phyloP scores from a whole-genome alignment of 1,284 basidiomycete species.

The Boletus mariae region DNA sequence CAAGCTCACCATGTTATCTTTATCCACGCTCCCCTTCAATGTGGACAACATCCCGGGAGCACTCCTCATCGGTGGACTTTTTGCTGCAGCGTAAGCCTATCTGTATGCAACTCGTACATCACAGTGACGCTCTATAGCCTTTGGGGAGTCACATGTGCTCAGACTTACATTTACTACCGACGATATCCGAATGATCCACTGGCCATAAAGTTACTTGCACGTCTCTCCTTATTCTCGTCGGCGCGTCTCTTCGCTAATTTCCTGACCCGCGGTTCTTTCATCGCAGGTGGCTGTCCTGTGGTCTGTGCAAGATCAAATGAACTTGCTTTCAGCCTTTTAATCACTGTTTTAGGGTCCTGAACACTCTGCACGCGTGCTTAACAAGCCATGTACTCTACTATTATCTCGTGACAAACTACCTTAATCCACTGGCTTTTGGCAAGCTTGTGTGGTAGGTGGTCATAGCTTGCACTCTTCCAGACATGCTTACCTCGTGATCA shows the following conservation, averaged over 20 bases:
- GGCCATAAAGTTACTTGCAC: slow-evolving; percentile 39
- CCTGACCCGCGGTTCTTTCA: background rate
- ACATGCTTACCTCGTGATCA: background rate
- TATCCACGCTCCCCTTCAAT: too few relatives aligned
- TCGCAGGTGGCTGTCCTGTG: slow-evolving; percentile 19
- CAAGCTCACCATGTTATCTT: too few relatives aligned
- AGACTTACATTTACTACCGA: slow-evolving; percentile 51
- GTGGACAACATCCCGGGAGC: too few relatives aligned
- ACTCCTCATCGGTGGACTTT: too few relatives aligned
- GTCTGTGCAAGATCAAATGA: background rate
- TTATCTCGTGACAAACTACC: slow-evolving; percentile 49
- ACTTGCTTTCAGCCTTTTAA: background rate
- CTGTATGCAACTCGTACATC: background rate
- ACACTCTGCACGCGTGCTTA: slow-evolving; percentile 47
- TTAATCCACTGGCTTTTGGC: slow-evolving; percentile 40
- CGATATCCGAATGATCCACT: slow-evolving; percentile 38
- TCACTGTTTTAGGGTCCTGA: slow-evolving; percentile 32
- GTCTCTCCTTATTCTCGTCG: slow-evolving; percentile 5
- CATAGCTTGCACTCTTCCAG: background rate
- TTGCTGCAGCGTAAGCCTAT: too few relatives aligned
- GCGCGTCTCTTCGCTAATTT: background rate
- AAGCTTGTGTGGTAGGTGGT: slow-evolving; percentile 43
- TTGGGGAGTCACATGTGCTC: slow-evolving; percentile 55
- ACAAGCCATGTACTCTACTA: slow-evolving; percentile 48
- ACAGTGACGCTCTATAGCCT: slow-evolving; percentile 34